Conservation (phyloP, 2,329 filamentous ascomycete genomes). For the Aspergillus texensis region DNA sequence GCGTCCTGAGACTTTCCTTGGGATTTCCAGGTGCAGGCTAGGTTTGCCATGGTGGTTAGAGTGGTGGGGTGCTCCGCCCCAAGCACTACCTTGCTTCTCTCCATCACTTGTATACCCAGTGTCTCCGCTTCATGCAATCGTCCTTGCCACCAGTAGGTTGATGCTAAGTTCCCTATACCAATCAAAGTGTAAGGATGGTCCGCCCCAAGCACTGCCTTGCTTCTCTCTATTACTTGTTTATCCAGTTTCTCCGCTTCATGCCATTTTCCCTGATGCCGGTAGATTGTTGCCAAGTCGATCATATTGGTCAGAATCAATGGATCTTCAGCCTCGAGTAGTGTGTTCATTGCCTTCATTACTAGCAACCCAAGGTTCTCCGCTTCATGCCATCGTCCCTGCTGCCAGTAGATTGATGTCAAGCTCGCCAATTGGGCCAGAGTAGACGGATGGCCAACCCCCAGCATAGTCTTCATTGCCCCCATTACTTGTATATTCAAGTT, state of each 20-base stretch:
- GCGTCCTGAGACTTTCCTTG: slow-evolving; percentile 3
- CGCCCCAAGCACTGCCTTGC: not conserved
- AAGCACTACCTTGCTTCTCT: not conserved
- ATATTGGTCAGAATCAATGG: fast-evolving
- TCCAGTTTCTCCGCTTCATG: not conserved
- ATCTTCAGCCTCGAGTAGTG: too few relatives aligned
- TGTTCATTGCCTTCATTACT: fast-evolving
- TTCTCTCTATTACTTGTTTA: not conserved
- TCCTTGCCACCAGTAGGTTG: too few relatives aligned
- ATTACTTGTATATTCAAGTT: too few relatives aligned
- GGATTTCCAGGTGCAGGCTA: slow-evolving; percentile 1
- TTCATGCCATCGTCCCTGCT: slow-evolving; percentile 20
- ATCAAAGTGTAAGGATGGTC: not conserved
- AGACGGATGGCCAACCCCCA: too few relatives aligned
- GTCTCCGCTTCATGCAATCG: too few relatives aligned
- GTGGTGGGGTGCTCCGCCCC: not conserved
- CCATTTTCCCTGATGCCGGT: not conserved
- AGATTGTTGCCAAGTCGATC: too few relatives aligned
- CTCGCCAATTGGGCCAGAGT: too few relatives aligned
- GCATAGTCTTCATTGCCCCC: too few relatives aligned
- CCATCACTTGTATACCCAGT: too few relatives aligned
- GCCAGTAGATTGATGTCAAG: too few relatives aligned
- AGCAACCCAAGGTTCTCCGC: too few relatives aligned
- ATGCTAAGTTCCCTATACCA: slow-evolving; percentile 5
- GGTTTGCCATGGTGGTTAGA: slow-evolving; percentile 10